Evolutionary conservation across 2,329 filamentous ascomycete species (phyloP).

Genomic region (Teratosphaeriaceae sp.): DNA sequence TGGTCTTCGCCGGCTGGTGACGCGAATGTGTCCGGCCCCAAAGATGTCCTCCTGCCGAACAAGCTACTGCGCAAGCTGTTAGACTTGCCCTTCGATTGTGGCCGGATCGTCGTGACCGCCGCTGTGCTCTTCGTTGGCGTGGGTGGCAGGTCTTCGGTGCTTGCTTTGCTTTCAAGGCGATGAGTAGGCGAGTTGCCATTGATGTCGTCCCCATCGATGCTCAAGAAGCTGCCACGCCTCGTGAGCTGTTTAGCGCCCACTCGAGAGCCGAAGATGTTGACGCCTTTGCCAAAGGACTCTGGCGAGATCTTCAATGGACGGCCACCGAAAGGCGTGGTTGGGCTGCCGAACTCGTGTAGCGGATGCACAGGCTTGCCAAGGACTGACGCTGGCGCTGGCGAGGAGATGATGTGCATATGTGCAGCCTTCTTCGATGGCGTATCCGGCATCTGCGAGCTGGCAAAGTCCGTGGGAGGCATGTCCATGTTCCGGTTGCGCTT

Average conservation of each 20-base stretch:
- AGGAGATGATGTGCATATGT: slow-evolving; percentile 56
- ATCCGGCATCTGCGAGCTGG: slow-evolving; percentile 71
- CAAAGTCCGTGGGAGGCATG: slow-evolving; percentile 47
- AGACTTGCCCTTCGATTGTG: slow-evolving; percentile 44
- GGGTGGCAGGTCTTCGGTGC: slow-evolving; percentile 73
- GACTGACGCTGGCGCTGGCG: slow-evolving; percentile 47
- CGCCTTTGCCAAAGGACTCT: slow-evolving; percentile 60
- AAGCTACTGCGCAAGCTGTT: slow-evolving; percentile 46
- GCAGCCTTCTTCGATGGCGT: slow-evolving; percentile 90
- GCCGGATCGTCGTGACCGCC: slow-evolving; percentile 25
- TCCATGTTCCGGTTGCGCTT: slow-evolving; percentile 82
- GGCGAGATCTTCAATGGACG: slow-evolving; percentile 55
- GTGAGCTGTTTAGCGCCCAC: slow-evolving; percentile 44
- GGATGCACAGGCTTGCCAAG: slow-evolving; percentile 57
- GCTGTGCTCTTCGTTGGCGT: slow-evolving; percentile 76
- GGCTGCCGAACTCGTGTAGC: slow-evolving; percentile 66
- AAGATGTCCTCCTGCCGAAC: slow-evolving; percentile 41
- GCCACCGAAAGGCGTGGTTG: slow-evolving; percentile 74
- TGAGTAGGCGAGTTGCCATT: slow-evolving; percentile 52
- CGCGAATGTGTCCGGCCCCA: slow-evolving; percentile 42
- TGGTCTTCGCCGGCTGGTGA: slow-evolving; percentile 29
- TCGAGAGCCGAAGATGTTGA: slow-evolving; percentile 55
- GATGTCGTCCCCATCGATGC: slow-evolving; percentile 70
- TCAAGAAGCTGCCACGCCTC: slow-evolving; percentile 66
- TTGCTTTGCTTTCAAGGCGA: slow-evolving; percentile 49